Base-by-base conservation (phyloP, 2,329 filamentous ascomycete species). In the Talaromyces sp. region DNA sequence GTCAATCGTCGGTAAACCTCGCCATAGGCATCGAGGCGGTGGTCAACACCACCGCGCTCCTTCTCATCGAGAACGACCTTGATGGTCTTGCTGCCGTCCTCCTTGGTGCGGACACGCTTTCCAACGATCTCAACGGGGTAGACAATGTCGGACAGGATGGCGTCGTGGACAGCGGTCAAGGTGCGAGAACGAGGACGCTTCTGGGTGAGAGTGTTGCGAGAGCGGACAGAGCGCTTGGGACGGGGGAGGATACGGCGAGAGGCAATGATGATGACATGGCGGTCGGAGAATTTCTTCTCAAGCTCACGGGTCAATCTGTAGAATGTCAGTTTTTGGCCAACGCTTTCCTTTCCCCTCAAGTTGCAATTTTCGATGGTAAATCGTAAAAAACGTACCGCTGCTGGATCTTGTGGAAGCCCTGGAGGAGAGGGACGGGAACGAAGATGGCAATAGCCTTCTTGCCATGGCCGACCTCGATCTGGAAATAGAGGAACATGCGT, bases 371-470 rank as follows among this genome's bases (percentile, higher is more conserved):
- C n/a, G n/a, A n/a, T n/a, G n/a, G n/a, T n/a, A n/a, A n/a, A n/a
- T n/a, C n/a, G n/a, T n/a, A 28, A n/a, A 37, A 65, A 37, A 60
- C 88, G 81, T 92, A 97, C 93, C 94, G 92, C 85, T 97, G 94
- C 87, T 99, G 94, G 78, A 96, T 91, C 78, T 94, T 92, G 89
- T 97, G 94, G 91, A 97, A 99, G 79, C 90, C 90, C 80, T 88
- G 84, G 79, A 99, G 91, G 81, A 95, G 91, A 82, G 94, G 94
- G 80, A 99, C 94, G 79, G 94, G 94, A 86, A 99, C 94, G 89
- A 99, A 99, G 89, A 99, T 96, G 86, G 96, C 93, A 84, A 99
- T 94, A 78, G 94, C 94, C 89, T 97, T 99, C 88, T 96, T 96
- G 88, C 94, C 94, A 85, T 97, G 92, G 85, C 94, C 94, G 83